phyloP scores from a whole-genome alignment of 176 grass and related monocot genomes.

The Melocanna baccifera region DNA sequence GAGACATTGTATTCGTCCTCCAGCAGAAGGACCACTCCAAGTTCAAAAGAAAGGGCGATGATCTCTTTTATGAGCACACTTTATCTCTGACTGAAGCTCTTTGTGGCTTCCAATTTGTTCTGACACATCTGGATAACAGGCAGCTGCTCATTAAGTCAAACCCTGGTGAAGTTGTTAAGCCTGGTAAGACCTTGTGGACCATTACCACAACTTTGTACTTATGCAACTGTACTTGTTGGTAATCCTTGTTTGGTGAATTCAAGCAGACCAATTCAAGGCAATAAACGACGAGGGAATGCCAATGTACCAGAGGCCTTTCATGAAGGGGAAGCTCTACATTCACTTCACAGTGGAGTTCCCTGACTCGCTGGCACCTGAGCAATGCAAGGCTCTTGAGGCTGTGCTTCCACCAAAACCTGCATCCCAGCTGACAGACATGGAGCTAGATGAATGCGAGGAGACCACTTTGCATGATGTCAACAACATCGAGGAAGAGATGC shows the following conservation, averaged over 20 bases:
- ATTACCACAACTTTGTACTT: neutral
- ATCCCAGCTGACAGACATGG: slow-evolving; percentile 78
- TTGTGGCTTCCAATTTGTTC: slow-evolving; percentile 87
- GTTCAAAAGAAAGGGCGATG: slow-evolving; percentile 91
- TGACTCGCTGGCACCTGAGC: slow-evolving; percentile 57
- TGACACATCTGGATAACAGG: slow-evolving; percentile 94
- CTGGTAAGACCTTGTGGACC: slow-evolving; percentile 51
- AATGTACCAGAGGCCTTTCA: slow-evolving; percentile 88
- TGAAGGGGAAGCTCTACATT: slow-evolving; percentile 97
- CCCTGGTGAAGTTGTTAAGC: slow-evolving; percentile 86
- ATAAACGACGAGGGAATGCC: slow-evolving; percentile 95
- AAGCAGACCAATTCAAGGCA: slow-evolving; percentile 87
- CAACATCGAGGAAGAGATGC: slow-evolving; percentile 95
- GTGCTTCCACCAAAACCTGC: slow-evolving; percentile 65
- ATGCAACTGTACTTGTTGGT: neutral
- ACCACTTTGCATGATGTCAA: slow-evolving; percentile 85
- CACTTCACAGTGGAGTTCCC: slow-evolving; percentile 89
- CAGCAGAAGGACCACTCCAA: slow-evolving; percentile 95
- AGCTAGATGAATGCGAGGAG: slow-evolving; percentile 92
- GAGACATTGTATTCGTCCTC: slow-evolving; percentile 89
- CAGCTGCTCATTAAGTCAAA: slow-evolving; percentile 84
- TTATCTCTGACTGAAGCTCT: slow-evolving; percentile 85
- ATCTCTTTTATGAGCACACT: slow-evolving; percentile 91
- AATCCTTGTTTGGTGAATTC: slow-evolving; percentile 11
- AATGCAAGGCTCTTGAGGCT: slow-evolving; percentile 74